Evolutionary conservation across 768 basidiomycete genomes (phyloP).

Genomic region (Collybia sp.): DNA sequence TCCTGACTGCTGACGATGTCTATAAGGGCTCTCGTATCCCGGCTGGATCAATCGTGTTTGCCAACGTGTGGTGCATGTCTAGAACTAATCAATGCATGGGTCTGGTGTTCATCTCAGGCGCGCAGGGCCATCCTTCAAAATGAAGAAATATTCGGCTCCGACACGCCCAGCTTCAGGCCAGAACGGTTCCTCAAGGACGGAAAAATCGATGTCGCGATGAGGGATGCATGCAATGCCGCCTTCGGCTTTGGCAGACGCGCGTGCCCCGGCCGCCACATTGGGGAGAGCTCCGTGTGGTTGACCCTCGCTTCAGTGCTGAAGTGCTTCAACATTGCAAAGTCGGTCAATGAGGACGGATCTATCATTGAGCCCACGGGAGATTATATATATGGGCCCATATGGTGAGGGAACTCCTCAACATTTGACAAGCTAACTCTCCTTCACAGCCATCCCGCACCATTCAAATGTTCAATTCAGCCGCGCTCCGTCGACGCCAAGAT

Average conservation of each 20-base stretch:
- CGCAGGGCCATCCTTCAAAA: too few species aligned
- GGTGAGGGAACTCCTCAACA: not conserved
- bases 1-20: constrained; percentile 5
- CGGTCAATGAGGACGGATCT: too few species aligned
- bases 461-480: constrained; percentile 4
- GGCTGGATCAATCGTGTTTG: constrained; percentile 11
- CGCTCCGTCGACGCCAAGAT: not conserved
- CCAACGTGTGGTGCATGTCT: constrained; percentile 11
- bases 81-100: too few species aligned
- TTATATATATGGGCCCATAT: not conserved
- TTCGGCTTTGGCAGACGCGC: too few species aligned
- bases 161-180: constrained; percentile 19
- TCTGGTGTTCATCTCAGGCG: too few species aligned
- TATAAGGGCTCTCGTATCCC: constrained; percentile 16
- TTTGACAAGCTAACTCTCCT: not conserved
- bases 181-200: constrained; percentile 21
- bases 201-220: too few species aligned
- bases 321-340: too few species aligned
- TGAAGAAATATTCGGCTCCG: not conserved
- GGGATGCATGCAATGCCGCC: too few species aligned
- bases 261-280: too few species aligned
- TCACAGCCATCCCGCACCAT: constrained; percentile 1
- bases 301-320: too few species aligned
- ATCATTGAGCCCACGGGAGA: not conserved
- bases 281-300: too few species aligned